Conservation (phyloP, 2,329 filamentous ascomycete genomes). For the Diaporthe velutina region DNA sequence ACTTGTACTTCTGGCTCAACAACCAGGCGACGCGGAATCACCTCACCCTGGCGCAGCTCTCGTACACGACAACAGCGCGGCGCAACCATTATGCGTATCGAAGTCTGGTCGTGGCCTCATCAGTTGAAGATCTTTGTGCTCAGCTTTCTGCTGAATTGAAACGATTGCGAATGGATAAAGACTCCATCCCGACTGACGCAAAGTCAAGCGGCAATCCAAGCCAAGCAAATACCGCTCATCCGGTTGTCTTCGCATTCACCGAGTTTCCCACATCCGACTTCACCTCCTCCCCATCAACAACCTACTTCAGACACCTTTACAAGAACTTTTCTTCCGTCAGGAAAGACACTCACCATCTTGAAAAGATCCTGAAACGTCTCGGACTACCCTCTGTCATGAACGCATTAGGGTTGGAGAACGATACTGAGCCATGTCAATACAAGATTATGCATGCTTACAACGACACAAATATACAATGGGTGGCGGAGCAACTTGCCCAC, state of each 20-base stretch:
- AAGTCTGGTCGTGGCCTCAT: constrained; percentile 59
- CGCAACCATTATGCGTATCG: constrained; percentile 71
- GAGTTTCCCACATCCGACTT: no score
- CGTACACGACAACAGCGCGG: constrained; percentile 79
- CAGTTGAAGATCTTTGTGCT: constrained; percentile 54
- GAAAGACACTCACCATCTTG: constrained; percentile 62
- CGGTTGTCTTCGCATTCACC: neutral
- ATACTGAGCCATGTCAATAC: neutral
- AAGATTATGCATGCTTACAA: neutral
- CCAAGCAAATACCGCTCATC: neutral
- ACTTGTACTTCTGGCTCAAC: constrained; percentile 66
- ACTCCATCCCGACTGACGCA: no score
- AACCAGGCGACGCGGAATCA: constrained; percentile 55
- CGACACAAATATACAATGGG: no score
- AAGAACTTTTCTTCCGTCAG: neutral
- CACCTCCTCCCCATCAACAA: neutral
- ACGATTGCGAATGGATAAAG: constrained; percentile 51
- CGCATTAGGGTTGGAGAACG: constrained; percentile 42
- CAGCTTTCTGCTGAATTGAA: constrained; percentile 49
- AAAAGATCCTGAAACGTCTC: constrained; percentile 62
- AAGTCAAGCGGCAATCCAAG: neutral
- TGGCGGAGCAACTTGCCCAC: constrained; percentile 64
- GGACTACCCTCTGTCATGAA: constrained; percentile 69
- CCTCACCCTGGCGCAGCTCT: constrained; percentile 64
- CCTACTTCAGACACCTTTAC: neutral